Evolutionary conservation across 257 asterid genomes (phyloP), one percentile per base, ranked within the genome.

Genomic region (Mentha longifolia): DNA sequence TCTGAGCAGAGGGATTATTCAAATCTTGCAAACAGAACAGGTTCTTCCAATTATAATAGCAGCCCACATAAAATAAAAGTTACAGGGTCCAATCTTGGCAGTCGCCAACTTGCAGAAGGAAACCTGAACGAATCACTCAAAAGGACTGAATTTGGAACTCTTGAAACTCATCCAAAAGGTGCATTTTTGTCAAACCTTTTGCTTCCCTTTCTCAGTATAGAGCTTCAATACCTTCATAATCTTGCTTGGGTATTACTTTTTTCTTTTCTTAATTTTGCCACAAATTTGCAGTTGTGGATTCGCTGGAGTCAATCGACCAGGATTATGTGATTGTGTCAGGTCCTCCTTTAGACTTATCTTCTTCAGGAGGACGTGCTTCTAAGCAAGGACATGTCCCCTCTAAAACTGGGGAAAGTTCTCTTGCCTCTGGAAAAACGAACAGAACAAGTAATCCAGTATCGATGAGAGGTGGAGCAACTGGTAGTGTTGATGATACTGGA

Each of bases 321-420:
- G 99, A 92, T 64, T 94, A 94, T 75, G 99, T 94, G 69, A 82
- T 94, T 64, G 99, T 94, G 58, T 76, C 93, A 20, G 90, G 94
- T 55, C 96, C 94, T 52, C 92, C 86, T 1, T 56, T 82, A 54
- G 97, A 87, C 68, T 75, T 79, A 51, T 89, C 90, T 50, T 76
- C 89, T 80, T 85, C 97, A 6, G 81, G 84, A 67, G 81, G 84
- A 58, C 70, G 58, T 79, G 77, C 79, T 72, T 82, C 91, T 78
- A 86, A 77, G 80, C 80, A 73, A 22, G 71, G 82, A 76, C 75
- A 79, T 77, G 81, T 83, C 68, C 84, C 86, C 57, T 74, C 80
- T 61, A 87, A 84, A 81, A 78, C 86, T 46, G 77, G 73, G 49
- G 72, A 81, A 70, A 70, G 76, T 39, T 82, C 82, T 67, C 80